Conservation (phyloP, 306 rosid genomes). For the Quercus parvula region DNA sequence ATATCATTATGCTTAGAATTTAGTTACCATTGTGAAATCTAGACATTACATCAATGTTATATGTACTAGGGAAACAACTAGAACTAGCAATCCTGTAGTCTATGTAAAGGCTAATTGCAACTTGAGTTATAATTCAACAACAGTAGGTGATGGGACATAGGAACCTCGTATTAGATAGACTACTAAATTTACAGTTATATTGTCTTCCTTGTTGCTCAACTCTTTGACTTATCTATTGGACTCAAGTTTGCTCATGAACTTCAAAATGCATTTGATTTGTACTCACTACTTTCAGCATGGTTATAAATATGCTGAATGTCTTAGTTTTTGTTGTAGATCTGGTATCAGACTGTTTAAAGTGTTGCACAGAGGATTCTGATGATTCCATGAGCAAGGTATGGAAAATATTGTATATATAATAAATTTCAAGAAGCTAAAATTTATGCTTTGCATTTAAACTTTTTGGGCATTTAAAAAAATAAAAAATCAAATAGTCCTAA, state of each 20-base stretch:
- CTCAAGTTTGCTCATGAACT: neutral
- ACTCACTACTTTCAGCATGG: slow-evolving; percentile 8
- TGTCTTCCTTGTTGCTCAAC: neutral
- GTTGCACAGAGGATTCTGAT: slow-evolving; percentile 82
- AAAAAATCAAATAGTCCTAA: too few relatives aligned
- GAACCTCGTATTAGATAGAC: neutral
- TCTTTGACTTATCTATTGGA: neutral
- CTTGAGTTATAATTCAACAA: neutral
- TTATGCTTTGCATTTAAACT: neutral
- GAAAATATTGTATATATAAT: neutral
- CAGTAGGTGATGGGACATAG: neutral
- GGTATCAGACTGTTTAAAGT: slow-evolving; percentile 73
- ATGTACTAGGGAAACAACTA: neutral
- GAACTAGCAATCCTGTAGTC: neutral
- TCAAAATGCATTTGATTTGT: neutral
- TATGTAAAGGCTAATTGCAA: neutral
- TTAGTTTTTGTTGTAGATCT: slow-evolving; percentile 51
- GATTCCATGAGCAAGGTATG: slow-evolving; percentile 79
- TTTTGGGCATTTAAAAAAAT: too few relatives aligned
- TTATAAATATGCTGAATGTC: slow-evolving; percentile 1
- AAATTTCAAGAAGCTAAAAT: neutral
- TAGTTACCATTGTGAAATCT: too few relatives aligned
- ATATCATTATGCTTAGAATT: too few relatives aligned
- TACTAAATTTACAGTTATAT: neutral
- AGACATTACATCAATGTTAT: too few relatives aligned